phyloP scores from a whole-genome alignment of 305 asterid species.

The Fraxinus sp. region DNA sequence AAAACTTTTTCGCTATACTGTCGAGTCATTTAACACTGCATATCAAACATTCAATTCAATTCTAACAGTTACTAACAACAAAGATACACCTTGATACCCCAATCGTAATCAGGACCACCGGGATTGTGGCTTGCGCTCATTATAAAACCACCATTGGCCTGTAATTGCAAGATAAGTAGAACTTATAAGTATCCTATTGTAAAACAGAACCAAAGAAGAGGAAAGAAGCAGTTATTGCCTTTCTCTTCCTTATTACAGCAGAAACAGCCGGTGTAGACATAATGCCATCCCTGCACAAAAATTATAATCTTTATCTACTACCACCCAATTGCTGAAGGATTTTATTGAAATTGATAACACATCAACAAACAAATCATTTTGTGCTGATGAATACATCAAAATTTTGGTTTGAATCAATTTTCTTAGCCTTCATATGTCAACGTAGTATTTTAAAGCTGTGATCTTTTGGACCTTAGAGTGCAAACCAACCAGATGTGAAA shows the following conservation, averaged over 20 bases:
- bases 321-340: not conserved
- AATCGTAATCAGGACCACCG: slow-evolving; percentile 96
- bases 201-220: slow-evolving; percentile 23
- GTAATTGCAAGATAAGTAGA: slow-evolving; percentile 23
- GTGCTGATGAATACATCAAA: not conserved
- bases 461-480: not conserved
- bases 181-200: slow-evolving; percentile 2
- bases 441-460: not conserved
- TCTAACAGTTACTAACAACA: slow-evolving; percentile 12
- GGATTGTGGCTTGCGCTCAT: slow-evolving; percentile 99
- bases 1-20: not conserved
- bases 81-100: slow-evolving; percentile 91
- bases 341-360: not conserved
- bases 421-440: not conserved
- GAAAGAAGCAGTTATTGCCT: slow-evolving; percentile 42
- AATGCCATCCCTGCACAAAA: slow-evolving; percentile 70
- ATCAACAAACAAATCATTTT: not conserved
- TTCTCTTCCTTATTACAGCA: slow-evolving; percentile 89
- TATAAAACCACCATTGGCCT: slow-evolving; percentile 97
- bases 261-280: slow-evolving; percentile 98
- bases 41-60: not conserved
- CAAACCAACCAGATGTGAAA: not conserved
- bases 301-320: slow-evolving; percentile 14
- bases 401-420: not conserved
- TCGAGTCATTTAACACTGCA: not conserved